Evolutionary conservation across 108 stramenopile species (phyloP), one percentile per base, ranked within the genome.

Genomic region (Nitzschia sp.): DNA sequence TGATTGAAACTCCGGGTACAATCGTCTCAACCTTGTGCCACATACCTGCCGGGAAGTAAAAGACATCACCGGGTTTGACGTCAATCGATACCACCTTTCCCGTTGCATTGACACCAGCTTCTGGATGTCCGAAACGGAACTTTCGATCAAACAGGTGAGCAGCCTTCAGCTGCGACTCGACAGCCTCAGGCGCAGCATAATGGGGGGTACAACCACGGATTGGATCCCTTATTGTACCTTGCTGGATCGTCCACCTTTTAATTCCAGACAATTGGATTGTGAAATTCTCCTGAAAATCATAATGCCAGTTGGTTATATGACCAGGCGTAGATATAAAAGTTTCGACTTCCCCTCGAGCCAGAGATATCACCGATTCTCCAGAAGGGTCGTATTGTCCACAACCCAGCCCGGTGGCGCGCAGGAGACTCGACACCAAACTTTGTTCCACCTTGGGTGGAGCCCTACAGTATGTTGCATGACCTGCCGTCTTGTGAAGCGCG

Each of bases 271-370:
- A 57, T 69, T 96, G 95, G 46, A 97, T 74, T 25, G 96, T 97
- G 58, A 97, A 95, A 63, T 97, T 97, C 66, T 97, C 93, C 76
- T 97, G 96, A 70, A 97, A 97, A 61, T 97, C 96, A 45, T 72
- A 88, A 52, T 97, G 96, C 83, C 90, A 95, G 23, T 84, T 83
- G 4, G 95, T 96, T 1, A 79, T 41, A 56, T 90, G 85, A 9
- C 58, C 74, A 17, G 70, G 47, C 44, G 69, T 71, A 34, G 80
- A 68, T 41, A 90, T 80, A 66, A 97, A 97, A 16, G 90, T 64
- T 73, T 97, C 96, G 36, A 97, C 92, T 76, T 97, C 96, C 6
- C 94, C 94, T 17, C 91, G 69, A 25, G 86, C 92, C 67, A 94
- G 45, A 41, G 60, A 61, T n/a, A 57, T 46, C 8, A 77, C 58